phyloP scores from a whole-genome alignment of 2,329 filamentous ascomycete genomes.

The Aspergillus viridinutans region DNA sequence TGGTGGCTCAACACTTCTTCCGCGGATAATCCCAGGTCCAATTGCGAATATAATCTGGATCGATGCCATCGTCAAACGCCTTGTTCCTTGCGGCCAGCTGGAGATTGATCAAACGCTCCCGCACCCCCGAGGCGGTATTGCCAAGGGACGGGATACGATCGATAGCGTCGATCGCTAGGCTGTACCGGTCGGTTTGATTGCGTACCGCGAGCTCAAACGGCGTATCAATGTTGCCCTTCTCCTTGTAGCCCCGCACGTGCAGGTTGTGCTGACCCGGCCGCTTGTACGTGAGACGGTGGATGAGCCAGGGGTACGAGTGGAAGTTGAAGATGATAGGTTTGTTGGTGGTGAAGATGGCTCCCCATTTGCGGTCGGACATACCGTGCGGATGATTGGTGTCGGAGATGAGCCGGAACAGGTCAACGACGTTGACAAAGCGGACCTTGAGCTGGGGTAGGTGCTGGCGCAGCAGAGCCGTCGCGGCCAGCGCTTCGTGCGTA shows the following conservation, averaged over 20 bases:
- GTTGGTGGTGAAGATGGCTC: slow-evolving; percentile 65
- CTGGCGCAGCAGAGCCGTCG: slow-evolving; percentile 67
- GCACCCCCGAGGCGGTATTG: slow-evolving; percentile 59
- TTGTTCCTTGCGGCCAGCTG: slow-evolving; percentile 61
- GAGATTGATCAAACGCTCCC: slow-evolving; percentile 61
- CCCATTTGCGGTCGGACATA: slow-evolving; percentile 62
- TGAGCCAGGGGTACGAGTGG: slow-evolving; percentile 77
- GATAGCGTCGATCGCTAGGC: slow-evolving; percentile 71
- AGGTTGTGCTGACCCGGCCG: slow-evolving; percentile 64
- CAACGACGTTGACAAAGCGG: slow-evolving; percentile 74
- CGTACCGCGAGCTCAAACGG: slow-evolving; percentile 73
- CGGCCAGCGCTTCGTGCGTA: slow-evolving; percentile 70
- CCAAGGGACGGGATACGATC: slow-evolving; percentile 61
- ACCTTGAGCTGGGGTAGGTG: slow-evolving; percentile 69
- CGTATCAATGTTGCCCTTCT: slow-evolving; percentile 82
- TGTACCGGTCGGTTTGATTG: slow-evolving; percentile 73
- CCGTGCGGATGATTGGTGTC: slow-evolving; percentile 69
- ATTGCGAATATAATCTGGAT: slow-evolving; percentile 61
- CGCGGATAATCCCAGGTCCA: slow-evolving; percentile 59
- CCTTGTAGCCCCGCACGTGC: slow-evolving; percentile 72
- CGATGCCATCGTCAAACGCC: slow-evolving; percentile 67
- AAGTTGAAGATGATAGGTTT: slow-evolving; percentile 78
- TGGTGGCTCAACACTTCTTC: slow-evolving; percentile 1
- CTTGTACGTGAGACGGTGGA: slow-evolving; percentile 73
- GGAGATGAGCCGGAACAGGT: slow-evolving; percentile 75